phyloP scores from a whole-genome alignment of 331 rosid species.

The Rosa hybrid region DNA sequence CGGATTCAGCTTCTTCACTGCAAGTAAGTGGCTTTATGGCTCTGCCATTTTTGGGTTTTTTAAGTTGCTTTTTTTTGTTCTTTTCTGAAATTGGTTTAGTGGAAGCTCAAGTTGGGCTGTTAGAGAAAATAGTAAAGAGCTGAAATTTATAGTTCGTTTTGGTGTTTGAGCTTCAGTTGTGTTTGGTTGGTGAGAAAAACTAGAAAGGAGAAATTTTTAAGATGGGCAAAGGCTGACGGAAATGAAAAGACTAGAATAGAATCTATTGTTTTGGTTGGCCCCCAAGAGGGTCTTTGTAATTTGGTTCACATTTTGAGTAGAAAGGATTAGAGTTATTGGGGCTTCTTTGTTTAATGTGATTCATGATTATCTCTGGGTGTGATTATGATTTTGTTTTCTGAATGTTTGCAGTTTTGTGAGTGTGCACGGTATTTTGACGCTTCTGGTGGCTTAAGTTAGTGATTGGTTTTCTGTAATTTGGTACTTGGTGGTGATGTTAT shows the following conservation, averaged over 20 bases:
- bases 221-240: not conserved
- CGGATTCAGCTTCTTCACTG: constrained; percentile 20
- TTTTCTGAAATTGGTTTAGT: not conserved
- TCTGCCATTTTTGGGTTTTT: constrained; percentile 1
- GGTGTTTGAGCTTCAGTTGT: constrained; percentile 15
- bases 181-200: constrained; percentile 5
- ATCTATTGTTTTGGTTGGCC: not conserved
- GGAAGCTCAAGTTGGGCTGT: constrained; percentile 8
- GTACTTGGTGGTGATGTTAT: constrained; percentile 17
- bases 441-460: not conserved
- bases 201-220: not conserved
- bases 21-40: constrained; percentile 26
- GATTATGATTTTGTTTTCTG: not conserved
- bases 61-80: not conserved
- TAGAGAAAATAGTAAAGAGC: not conserved
- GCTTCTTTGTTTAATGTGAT: not conserved
- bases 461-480: not conserved
- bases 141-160: constrained; percentile 18
- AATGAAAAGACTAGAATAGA: not conserved
- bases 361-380: not conserved
- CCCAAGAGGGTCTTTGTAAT: not conserved
- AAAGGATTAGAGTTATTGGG: not conserved
- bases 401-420: constrained; percentile 29
- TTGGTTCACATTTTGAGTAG: not conserved
- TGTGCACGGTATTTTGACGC: not conserved